Base-by-base conservation (phyloP, 345 rosid genomes). In the Angophora floribunda region DNA sequence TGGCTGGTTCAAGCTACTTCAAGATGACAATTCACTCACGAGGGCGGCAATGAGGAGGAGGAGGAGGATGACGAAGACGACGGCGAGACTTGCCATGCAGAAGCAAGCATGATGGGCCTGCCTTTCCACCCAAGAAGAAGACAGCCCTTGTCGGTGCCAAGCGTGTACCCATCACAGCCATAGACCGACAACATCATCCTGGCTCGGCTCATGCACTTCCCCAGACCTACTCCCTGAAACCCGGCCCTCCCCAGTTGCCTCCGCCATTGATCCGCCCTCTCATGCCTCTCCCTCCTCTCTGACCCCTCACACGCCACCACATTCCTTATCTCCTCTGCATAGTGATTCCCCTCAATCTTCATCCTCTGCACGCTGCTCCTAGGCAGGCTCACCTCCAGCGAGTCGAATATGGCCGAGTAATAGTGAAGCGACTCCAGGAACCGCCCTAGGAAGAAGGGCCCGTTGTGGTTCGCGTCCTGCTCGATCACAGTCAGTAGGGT, bases 361-460 rank as follows among this genome's bases (percentile, higher is more conserved):
- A 90, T 86, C 90, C 97, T 90, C 88, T 92, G 93, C 28, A 65
- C 92, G 87, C 95, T 94, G 30, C 87, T 88, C 57, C 95, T 87
- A 6, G 93, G 95, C 15, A 95, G 90, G 57, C 95, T 93, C 5
- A 92, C 95, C 87, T 95, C 95, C 1, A 95, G 95, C 8, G 96
- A 94, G 85, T 95, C 95, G 7, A 95, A 95, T 70, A 95, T 90
- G 49, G 96, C 95, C 2, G 97, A 94, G 85, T 92, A 95, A 89
- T 94, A 94, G 51, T 95, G 95, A 65, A 95, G 97, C 44, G 97
- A 93, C 88, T 95, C 97, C n/a, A 93, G 93, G 86, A 94, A 95
- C 63, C 95, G 91, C 49, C 97, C 96, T 5, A 94, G 95, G 78
- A 95, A 95, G 92, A 95, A 94, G 2, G 95, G 96, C 9, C 97